These are phyloP conservation scores for Pseudopyrenochaeta lycopersici DNA, from an alignment of 2,329 filamentous ascomycete species.

Conservation along the genomic window DNA sequence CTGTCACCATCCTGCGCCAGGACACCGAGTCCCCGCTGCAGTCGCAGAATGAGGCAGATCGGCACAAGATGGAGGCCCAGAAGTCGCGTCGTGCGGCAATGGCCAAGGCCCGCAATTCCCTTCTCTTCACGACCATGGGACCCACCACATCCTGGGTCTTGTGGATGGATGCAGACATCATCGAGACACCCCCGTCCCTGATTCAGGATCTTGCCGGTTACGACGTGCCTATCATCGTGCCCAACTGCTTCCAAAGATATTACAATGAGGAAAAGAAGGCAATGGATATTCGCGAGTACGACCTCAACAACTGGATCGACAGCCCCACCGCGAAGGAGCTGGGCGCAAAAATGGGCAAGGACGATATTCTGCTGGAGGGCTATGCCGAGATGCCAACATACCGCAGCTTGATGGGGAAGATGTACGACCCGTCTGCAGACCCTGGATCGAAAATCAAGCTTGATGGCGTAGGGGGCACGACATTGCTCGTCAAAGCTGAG, in stretches of 20 bases:
- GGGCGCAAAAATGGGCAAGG: constrained; percentile 80
- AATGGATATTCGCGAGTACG: constrained; percentile 83
- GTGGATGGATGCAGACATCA: constrained; percentile 91
- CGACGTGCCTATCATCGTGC: constrained; percentile 89
- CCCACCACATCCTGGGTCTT: constrained; percentile 94
- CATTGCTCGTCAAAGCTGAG: constrained; percentile 92
- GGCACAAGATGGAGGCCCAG: constrained; percentile 92
- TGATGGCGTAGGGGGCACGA: constrained; percentile 93
- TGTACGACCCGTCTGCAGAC: constrained; percentile 66
- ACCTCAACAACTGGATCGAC: constrained; percentile 98
- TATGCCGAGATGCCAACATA: constrained; percentile 95
- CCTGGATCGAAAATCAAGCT: constrained; percentile 73
- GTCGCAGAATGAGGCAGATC: constrained; percentile 85
- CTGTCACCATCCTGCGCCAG: constrained; percentile 92
- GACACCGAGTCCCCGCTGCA: constrained; percentile 85
- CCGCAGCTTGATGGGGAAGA: constrained; percentile 87
- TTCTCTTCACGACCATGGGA: constrained; percentile 93
- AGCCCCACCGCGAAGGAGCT: constrained; percentile 80
- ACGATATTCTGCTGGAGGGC: constrained; percentile 93
- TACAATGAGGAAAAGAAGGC: constrained; percentile 73
- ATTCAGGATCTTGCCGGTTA: constrained; percentile 92
- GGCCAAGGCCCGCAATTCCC: constrained; percentile 90
- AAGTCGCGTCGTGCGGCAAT: constrained; percentile 87
- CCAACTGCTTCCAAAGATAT: constrained; percentile 94
- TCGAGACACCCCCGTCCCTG: constrained; percentile 84